Conservation (phyloP, 1,284 basidiomycete genomes). For the Takashimella tepidaria region DNA sequence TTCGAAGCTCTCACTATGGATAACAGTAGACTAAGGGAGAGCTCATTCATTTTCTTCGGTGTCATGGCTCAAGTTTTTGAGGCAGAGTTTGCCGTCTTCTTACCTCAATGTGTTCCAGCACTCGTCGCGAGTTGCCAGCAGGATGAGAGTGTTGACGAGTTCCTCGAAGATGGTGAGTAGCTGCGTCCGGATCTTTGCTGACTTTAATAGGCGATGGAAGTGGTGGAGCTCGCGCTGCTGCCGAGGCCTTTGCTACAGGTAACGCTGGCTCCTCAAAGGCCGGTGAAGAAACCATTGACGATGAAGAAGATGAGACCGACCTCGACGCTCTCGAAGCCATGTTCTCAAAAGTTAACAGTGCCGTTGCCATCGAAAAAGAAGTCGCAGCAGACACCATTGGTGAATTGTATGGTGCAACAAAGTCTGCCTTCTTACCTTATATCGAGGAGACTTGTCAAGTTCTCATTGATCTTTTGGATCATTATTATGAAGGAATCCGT, state of each 20-base stretch:
- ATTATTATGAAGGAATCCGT: slow-evolving; percentile 98
- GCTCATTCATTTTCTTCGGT: slow-evolving; percentile 97
- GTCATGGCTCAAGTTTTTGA: slow-evolving; percentile 96
- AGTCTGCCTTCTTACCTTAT: slow-evolving; percentile 82
- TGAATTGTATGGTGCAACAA: slow-evolving; percentile 79
- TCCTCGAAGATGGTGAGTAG: slow-evolving; percentile 56
- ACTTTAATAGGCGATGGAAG: slow-evolving; percentile 21
- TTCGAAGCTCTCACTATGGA: slow-evolving; percentile 87
- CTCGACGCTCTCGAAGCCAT: slow-evolving; percentile 72
- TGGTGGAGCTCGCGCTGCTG: slow-evolving; percentile 31
- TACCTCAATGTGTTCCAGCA: slow-evolving; percentile 79
- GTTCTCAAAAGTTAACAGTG: slow-evolving; percentile 73
- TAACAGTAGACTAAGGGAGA: slow-evolving; percentile 81
- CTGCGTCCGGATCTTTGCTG: slow-evolving; percentile 1
- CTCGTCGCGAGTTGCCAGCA: slow-evolving; percentile 83
- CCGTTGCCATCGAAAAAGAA: slow-evolving; percentile 98
- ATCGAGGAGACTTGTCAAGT: slow-evolving; percentile 65
- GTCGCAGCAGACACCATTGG: slow-evolving; percentile 96
- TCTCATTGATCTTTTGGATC: slow-evolving; percentile 73
- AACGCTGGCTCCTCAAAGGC: slow-evolving; percentile 55
- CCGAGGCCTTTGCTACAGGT: slow-evolving; percentile 59
- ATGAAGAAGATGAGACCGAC: slow-evolving; percentile 60
- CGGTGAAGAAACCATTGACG: slow-evolving; percentile 56
- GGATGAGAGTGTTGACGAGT: slow-evolving; percentile 58
- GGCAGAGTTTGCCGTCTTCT: slow-evolving; percentile 85